Evolutionary conservation across 2,329 filamentous ascomycete species (phyloP).

Genomic region (Beauveria medogensis): DNA sequence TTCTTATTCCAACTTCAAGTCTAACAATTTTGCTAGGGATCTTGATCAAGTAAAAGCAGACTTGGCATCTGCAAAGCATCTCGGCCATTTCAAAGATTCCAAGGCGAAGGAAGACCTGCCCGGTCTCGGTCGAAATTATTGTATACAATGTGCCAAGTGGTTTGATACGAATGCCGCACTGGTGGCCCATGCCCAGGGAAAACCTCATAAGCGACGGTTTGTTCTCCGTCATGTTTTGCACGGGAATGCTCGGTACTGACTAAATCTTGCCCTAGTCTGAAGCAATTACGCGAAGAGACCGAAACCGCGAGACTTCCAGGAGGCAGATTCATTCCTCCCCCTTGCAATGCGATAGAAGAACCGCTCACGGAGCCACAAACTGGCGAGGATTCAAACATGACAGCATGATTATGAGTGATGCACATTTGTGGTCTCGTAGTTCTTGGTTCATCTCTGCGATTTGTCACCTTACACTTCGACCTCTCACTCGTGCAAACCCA

Average conservation of each 20-base stretch:
- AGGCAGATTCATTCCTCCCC: not conserved
- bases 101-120: slow-evolving; percentile 84
- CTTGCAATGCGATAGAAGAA: not conserved
- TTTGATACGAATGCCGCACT: slow-evolving; percentile 80
- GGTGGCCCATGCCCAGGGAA: slow-evolving; percentile 69
- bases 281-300: slow-evolving; percentile 62
- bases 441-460: not conserved
- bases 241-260: slow-evolving; percentile 14
- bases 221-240: not conserved
- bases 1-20: not conserved
- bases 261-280: slow-evolving; percentile 48
- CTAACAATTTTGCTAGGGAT: slow-evolving; percentile 50
- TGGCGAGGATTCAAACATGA: slow-evolving; percentile 33
- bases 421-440: not conserved
- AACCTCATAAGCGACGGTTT: slow-evolving; percentile 82
- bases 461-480: slow-evolving; percentile 36
- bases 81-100: slow-evolving; percentile 67
- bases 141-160: slow-evolving; percentile 90
- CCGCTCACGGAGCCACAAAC: slow-evolving; percentile 57
- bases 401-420: slow-evolving; percentile 15
- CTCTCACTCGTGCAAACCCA: slow-evolving; percentile 38
- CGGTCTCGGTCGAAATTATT: slow-evolving; percentile 78
- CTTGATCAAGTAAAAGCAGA: slow-evolving; percentile 89
- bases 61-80: slow-evolving; percentile 67
- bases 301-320: slow-evolving; percentile 5